Conservation (phyloP, 164 flowering plant species). For the Stephania japonica region DNA sequence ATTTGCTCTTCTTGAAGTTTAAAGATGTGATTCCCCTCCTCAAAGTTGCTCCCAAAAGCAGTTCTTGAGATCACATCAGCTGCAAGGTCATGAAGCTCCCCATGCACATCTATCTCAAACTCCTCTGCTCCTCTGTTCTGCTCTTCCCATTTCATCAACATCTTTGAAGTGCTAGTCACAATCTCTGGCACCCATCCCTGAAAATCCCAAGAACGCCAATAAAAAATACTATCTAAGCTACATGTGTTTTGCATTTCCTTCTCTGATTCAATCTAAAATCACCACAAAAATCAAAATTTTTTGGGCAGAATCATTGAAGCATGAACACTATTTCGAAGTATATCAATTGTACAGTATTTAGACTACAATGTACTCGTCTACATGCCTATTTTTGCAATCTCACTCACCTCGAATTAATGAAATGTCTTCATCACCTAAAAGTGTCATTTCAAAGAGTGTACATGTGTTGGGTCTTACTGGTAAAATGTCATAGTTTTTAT, state of each 20-base stretch:
- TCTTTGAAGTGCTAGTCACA: constrained; percentile 32
- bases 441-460: neutral
- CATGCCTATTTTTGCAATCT: too few species aligned
- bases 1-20: constrained; percentile 57
- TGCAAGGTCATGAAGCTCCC: constrained; percentile 45
- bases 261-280: too few species aligned
- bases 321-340: too few species aligned
- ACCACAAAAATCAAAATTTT: too few species aligned
- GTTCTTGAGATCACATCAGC: constrained; percentile 69
- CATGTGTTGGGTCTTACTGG: neutral
- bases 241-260: neutral
- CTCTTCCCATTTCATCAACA: constrained; percentile 58
- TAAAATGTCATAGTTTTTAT: neutral
- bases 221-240: neutral
- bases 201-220: neutral
- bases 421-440: neutral
- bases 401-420: too few species aligned
- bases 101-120: constrained; percentile 56
- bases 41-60: constrained; percentile 72
- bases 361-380: too few species aligned
- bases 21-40: constrained; percentile 69
- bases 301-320: too few species aligned
- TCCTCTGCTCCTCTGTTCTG: constrained; percentile 32
- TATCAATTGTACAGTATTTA: too few species aligned
- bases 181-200: constrained; percentile 70